Evolutionary conservation across 805 yeast genomes (phyloP).

Genomic region (Kazachstania viticola): DNA sequence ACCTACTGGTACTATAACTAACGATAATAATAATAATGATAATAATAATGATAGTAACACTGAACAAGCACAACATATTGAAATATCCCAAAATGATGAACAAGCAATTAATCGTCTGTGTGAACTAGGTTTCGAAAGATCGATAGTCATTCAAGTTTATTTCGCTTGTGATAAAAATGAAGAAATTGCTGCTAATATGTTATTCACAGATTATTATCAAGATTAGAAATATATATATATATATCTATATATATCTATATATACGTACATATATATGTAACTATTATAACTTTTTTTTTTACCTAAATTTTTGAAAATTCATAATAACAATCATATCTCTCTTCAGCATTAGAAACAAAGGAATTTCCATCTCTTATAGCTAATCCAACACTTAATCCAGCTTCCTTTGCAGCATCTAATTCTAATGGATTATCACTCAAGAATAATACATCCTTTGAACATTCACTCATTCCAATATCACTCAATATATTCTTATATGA

Average conservation of each 20-base stretch:
- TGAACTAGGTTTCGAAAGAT: conserved; percentile 86
- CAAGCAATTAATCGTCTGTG: conserved; percentile 83
- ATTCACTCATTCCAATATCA: conserved; percentile 25
- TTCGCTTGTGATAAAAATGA: conserved; percentile 98
- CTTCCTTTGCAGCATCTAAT: conserved; percentile 58
- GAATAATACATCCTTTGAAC: conserved; percentile 38
- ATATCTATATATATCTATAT: too few species aligned
- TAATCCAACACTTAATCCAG: conserved; percentile 47
- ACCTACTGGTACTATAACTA: conserved; percentile 23
- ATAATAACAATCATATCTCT: conserved; percentile 2
- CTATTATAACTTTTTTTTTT: too few species aligned
- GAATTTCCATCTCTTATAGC: conserved; percentile 72
- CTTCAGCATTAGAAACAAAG: conserved; percentile 21
- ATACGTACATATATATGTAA: too few species aligned
- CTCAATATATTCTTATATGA: conserved; percentile 50
- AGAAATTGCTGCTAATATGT: conserved; percentile 87
- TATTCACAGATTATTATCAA: conserved; percentile 51
- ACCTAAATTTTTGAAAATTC: conserved; percentile 3
- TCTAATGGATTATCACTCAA: conserved; percentile 74
- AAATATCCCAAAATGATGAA: conserved; percentile 72
- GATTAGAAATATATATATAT: not conserved
- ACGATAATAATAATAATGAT: conserved; percentile 29
- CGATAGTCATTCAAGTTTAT: conserved; percentile 81
- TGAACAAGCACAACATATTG: conserved; percentile 27
- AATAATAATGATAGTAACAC: not conserved